Evolutionary conservation across 805 yeast genomes (phyloP).

Genomic region (Starmerella geochares): DNA sequence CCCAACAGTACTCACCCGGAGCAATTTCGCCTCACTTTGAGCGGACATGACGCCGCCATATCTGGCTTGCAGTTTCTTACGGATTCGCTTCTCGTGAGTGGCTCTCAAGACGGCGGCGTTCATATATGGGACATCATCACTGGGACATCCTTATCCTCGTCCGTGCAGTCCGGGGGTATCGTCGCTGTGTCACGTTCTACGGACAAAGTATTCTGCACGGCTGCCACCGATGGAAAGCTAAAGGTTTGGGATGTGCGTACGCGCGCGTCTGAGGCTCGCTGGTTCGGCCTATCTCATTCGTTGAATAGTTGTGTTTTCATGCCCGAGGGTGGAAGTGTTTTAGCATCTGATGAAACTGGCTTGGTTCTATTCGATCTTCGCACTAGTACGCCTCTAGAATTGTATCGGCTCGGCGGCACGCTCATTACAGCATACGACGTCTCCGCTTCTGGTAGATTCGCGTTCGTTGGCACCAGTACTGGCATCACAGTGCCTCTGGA

Average conservation of each 20-base stretch:
- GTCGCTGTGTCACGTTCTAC: conserved; percentile 63
- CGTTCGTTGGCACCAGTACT: conserved; percentile 16
- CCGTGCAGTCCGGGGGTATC: conserved; percentile 27
- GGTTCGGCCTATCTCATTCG: background rate
- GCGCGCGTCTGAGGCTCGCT: background rate
- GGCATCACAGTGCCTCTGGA: conserved; percentile 20
- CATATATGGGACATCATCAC: conserved; percentile 79
- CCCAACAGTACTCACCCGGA: background rate
- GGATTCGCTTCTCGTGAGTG: conserved; percentile 13
- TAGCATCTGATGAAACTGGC: conserved; percentile 5
- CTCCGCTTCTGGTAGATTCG: conserved; percentile 21
- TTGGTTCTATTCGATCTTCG: conserved; percentile 20
- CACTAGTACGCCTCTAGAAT: conserved; percentile 5
- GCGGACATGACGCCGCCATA: conserved; percentile 20
- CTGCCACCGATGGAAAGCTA: conserved; percentile 15
- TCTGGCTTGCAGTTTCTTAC: conserved; percentile 13
- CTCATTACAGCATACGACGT: conserved; percentile 13
- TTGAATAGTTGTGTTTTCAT: conserved; percentile 2
- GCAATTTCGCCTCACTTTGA: conserved; percentile 8
- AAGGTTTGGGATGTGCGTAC: conserved; percentile 21
- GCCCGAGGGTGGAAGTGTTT: conserved; percentile 15
- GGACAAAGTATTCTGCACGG: conserved; percentile 35
- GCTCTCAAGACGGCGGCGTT: conserved; percentile 15
- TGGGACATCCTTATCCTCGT: conserved; percentile 82
- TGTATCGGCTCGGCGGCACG: conserved; percentile 1